Conservation (phyloP, 345 rosid species). For the Nephelium lappaceum region DNA sequence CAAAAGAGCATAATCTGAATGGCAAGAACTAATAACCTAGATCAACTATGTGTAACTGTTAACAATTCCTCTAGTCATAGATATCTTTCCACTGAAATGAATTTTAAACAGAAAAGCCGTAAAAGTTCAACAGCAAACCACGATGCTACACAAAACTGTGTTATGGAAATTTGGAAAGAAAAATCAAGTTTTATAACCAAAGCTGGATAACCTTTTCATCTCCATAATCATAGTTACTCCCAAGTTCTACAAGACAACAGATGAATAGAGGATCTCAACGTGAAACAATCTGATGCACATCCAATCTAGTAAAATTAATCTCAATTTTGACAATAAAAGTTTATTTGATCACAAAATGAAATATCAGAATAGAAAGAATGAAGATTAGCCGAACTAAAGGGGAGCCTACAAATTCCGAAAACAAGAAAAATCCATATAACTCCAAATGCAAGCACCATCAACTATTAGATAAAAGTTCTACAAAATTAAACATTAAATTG, state of each 20-base stretch:
- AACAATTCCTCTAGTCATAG: not conserved
- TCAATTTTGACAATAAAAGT: not conserved
- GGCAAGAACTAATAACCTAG: not conserved
- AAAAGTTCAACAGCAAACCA: not conserved
- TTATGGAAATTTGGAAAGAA: not conserved
- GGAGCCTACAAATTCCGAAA: conserved; percentile 10
- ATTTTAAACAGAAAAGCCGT: not conserved
- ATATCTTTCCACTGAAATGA: not conserved
- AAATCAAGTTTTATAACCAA: not conserved
- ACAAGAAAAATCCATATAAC: not conserved
- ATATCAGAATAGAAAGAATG: not conserved
- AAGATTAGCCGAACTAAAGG: not conserved
- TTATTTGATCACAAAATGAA: not conserved
- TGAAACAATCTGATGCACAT: not conserved
- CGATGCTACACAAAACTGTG: not conserved
- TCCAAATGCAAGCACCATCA: conserved; percentile 16
- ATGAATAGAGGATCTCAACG: not conserved
- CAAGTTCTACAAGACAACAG: not conserved
- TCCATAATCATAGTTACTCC: not conserved
- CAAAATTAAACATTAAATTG: conserved; percentile 9
- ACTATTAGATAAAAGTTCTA: not conserved
- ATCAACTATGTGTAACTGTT: not conserved
- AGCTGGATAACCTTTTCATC: not conserved
- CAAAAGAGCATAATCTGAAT: not conserved
- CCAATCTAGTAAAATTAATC: not conserved